Percentiles rank a stretch among this genome's conserved stretches.
phyloP scores from a whole-genome alignment of 177 flowering plant genomes.

The Telopea speciosissima region DNA sequence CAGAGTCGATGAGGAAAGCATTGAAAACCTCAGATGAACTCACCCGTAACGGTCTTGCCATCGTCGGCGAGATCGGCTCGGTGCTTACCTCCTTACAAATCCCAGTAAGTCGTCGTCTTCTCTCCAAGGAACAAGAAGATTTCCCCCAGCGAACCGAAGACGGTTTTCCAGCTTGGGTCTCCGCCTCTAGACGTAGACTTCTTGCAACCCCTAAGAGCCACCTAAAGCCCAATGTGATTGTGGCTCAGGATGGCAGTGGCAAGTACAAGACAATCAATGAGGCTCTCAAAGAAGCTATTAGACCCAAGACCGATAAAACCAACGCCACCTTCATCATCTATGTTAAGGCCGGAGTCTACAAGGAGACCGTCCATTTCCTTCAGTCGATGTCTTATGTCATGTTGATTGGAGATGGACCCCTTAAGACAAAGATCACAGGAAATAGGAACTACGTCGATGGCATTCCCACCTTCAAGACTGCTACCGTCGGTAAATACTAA shows the following conservation, averaged over 20 bases:
- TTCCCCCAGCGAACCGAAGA: background rate
- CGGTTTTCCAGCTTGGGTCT: conserved; percentile 24
- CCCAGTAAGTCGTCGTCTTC: conserved; percentile 22
- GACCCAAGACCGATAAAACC: no score
- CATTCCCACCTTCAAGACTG: conserved; percentile 30
- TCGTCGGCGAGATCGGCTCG: conserved; percentile 31
- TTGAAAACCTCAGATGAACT: conserved; percentile 25
- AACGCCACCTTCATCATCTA: conserved; percentile 28
- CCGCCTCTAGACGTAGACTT: conserved; percentile 10
- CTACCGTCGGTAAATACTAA: conserved; percentile 36
- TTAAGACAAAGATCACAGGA: conserved; percentile 39
- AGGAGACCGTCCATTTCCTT: conserved; percentile 25
- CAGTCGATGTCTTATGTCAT: conserved; percentile 21
- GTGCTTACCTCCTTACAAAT: conserved; percentile 17
- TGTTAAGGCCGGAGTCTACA: conserved; percentile 43
- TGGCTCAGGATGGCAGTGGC: conserved; percentile 43
- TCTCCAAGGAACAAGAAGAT: background rate
- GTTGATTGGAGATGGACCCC: conserved; percentile 45
- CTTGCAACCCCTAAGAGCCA: background rate
- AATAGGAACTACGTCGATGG: conserved; percentile 37
- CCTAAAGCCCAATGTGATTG: conserved; percentile 23
- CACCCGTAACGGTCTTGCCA: conserved; percentile 46
- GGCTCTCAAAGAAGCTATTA: conserved; percentile 21
- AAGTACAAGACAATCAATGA: conserved; percentile 30
- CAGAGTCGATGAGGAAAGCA: conserved; percentile 24